Conservation (phyloP, 768 basidiomycete species). For the Boletus insuetus region DNA sequence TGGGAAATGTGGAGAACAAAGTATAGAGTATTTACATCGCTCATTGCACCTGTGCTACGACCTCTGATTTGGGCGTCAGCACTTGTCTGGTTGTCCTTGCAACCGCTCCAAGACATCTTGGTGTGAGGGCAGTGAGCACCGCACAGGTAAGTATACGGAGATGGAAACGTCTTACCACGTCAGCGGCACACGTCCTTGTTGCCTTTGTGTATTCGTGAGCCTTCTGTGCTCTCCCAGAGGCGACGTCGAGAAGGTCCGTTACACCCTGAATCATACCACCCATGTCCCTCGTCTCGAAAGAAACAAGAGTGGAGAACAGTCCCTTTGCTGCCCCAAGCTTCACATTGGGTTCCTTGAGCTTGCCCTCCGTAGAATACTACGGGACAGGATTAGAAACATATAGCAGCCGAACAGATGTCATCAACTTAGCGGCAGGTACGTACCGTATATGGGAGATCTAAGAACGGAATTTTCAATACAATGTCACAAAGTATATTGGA, state of each 20-base stretch:
- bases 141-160: not conserved
- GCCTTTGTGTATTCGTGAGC: slow-evolving; percentile 58
- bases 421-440: slow-evolving; percentile 11
- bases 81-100: slow-evolving; percentile 80
- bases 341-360: slow-evolving; percentile 91
- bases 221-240: slow-evolving; percentile 62
- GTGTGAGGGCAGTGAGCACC: not conserved
- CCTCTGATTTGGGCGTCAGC: slow-evolving; percentile 71
- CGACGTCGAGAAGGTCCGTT: slow-evolving; percentile 69
- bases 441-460: slow-evolving; percentile 71
- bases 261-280: slow-evolving; percentile 74
- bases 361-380: slow-evolving; percentile 93
- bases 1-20: not conserved
- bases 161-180: slow-evolving; percentile 58
- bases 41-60: slow-evolving; percentile 75
- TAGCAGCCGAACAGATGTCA: not conserved
- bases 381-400: not conserved
- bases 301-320: slow-evolving; percentile 70
- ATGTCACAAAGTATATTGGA: not conserved
- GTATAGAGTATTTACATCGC: slow-evolving; percentile 47
- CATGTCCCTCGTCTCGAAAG: slow-evolving; percentile 79
- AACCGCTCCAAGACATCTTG: slow-evolving; percentile 84
- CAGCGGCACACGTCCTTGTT: slow-evolving; percentile 77
- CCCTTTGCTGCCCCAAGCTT: slow-evolving; percentile 86
- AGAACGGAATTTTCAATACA: not conserved